phyloP scores from a whole-genome alignment of 495 filamentous ascomycete species.

The Aspergillus egyptiacus region DNA sequence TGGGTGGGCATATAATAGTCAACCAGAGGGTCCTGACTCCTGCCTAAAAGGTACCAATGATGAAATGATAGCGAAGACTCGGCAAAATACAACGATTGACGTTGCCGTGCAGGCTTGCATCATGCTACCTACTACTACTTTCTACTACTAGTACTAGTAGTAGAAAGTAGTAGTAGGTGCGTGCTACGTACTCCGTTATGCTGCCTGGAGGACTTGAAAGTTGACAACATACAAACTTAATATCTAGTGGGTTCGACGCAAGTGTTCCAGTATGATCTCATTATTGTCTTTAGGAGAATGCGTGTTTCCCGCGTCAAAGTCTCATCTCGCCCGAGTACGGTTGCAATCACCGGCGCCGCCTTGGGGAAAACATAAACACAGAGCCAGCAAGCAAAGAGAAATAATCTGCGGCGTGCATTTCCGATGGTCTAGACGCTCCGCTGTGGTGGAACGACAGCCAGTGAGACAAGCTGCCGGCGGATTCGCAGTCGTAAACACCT shows the following conservation, averaged over 20 bases:
- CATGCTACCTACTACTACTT: slow-evolving; percentile 3
- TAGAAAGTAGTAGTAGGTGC: no score
- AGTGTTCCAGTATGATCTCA: slow-evolving; percentile 4
- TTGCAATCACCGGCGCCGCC: neutral
- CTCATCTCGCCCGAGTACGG: neutral
- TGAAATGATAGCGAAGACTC: slow-evolving; percentile 7
- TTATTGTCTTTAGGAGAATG: neutral
- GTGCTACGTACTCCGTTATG: slow-evolving; percentile 10
- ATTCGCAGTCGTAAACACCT: slow-evolving; percentile 9
- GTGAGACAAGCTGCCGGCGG: slow-evolving; percentile 10
- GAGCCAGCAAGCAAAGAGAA: neutral
- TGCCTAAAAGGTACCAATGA: slow-evolving; percentile 8
- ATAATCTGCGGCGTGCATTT: slow-evolving; percentile 2
- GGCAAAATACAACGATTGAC: slow-evolving; percentile 9
- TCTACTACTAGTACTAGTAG: no score
- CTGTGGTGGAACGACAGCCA: slow-evolving; percentile 13
- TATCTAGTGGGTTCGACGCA: slow-evolving; percentile 6
- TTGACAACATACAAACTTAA: slow-evolving; percentile 6
- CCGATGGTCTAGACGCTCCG: slow-evolving; percentile 13
- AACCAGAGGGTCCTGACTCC: no score
- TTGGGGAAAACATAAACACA: slow-evolving; percentile 12
- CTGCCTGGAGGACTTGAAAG: slow-evolving; percentile 10
- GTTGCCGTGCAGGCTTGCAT: slow-evolving; percentile 11
- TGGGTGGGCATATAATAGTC: no score
- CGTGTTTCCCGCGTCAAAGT: neutral